phyloP scores from a whole-genome alignment of 306 rosid species.

The Rosa rugosa region DNA sequence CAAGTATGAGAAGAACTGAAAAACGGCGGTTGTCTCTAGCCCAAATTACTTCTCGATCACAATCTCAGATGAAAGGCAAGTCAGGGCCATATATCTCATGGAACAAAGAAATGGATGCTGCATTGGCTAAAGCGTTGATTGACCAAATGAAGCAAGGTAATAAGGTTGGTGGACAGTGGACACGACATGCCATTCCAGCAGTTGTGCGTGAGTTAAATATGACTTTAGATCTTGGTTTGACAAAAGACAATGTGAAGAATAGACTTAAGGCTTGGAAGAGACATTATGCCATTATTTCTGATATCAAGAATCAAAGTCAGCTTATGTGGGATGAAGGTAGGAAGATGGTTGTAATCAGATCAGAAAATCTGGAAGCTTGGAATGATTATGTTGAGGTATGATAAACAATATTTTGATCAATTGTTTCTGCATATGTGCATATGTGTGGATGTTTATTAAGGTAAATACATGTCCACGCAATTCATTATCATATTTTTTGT shows the following conservation, averaged over 20 bases:
- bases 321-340: neutral
- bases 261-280: slow-evolving; percentile 2
- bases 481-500: neutral
- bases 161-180: neutral
- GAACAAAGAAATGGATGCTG: neutral
- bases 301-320: neutral
- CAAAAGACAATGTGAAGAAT: slow-evolving; percentile 2
- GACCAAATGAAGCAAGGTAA: neutral
- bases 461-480: neutral
- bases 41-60: neutral
- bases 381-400: neutral
- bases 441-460: neutral
- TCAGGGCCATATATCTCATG: neutral
- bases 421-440: neutral
- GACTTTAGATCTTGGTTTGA: neutral
- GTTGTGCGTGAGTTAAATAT: neutral
- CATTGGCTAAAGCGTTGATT: neutral
- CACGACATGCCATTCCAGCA: neutral
- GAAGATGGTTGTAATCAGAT: neutral
- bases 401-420: neutral
- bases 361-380: neutral
- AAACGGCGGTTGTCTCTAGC: neutral
- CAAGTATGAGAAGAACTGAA: neutral
- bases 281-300: neutral
- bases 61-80: neutral